phyloP scores from a whole-genome alignment of 306 rosid genomes.

The Dryas octopetala region DNA sequence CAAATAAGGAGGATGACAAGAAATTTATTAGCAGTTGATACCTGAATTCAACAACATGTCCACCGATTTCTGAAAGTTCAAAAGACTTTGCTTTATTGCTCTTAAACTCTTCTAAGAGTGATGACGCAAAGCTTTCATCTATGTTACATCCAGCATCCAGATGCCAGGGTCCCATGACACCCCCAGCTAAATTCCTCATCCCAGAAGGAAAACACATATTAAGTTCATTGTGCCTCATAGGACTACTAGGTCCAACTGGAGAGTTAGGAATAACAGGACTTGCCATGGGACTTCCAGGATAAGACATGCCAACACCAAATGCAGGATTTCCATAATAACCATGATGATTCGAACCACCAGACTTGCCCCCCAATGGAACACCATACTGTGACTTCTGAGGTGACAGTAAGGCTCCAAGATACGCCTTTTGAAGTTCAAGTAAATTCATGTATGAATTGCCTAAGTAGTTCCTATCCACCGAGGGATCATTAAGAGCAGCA shows the following conservation, averaged over 20 bases:
- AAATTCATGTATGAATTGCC: conserved; percentile 73
- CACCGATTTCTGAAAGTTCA: conserved; percentile 76
- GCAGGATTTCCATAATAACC: conserved; percentile 83
- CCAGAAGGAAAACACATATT: conserved; percentile 78
- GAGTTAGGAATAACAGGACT: conserved; percentile 63
- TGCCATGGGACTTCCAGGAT: conserved; percentile 88
- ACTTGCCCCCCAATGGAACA: conserved; percentile 60
- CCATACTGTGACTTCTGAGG: conserved; percentile 86
- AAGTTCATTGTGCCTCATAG: conserved; percentile 75
- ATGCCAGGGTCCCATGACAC: conserved; percentile 79
- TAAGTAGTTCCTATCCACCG: conserved; percentile 65
- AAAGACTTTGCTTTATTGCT: conserved; percentile 84
- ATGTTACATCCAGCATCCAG: conserved; percentile 60
- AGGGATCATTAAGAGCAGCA: conserved; percentile 69
- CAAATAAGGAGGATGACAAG: conserved; percentile 16
- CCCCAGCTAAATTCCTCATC: conserved; percentile 74
- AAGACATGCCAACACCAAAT: conserved; percentile 72
- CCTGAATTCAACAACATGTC: conserved; percentile 82
- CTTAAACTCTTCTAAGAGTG: conserved; percentile 86
- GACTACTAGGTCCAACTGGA: conserved; percentile 90
- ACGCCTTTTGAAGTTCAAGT: conserved; percentile 85
- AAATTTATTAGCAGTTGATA: conserved; percentile 22
- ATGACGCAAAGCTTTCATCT: conserved; percentile 70
- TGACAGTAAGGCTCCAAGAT: conserved; percentile 59
- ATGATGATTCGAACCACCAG: conserved; percentile 68